A percentile compares a stretch with the other conserved stretches of the same genome.
These are phyloP conservation scores for Spergularia bocconei DNA, from an alignment of 148 eudicot species.

Conservation along the genomic window DNA sequence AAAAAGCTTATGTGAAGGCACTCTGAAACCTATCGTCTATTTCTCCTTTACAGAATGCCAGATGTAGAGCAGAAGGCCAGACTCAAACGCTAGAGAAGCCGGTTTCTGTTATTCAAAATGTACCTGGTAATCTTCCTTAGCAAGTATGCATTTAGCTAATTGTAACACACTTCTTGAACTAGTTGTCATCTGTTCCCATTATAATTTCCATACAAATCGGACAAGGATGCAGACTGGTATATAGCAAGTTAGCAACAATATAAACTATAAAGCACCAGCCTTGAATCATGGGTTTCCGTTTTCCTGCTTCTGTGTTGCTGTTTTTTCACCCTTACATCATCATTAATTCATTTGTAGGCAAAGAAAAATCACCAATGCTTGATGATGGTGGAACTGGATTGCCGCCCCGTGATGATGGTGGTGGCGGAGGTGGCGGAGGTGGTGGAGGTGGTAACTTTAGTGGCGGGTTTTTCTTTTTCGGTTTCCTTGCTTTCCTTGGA, in stretches of 20 bases:
- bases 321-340: constrained; percentile 1
- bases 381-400: constrained; percentile 41
- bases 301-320: not conserved
- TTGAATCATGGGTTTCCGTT: not conserved
- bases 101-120: constrained; percentile 20
- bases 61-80: constrained; percentile 37
- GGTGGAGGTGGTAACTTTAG: constrained; percentile 36
- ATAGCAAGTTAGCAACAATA: not conserved
- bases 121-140: constrained; percentile 31
- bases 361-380: constrained; percentile 35
- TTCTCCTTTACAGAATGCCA: constrained; percentile 28
- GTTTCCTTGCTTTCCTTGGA: constrained; percentile 30
- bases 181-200: not conserved
- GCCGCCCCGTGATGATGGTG: constrained; percentile 39
- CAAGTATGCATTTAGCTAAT: not conserved
- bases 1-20: not conserved
- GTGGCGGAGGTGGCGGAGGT: constrained; percentile 38
- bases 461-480: constrained; percentile 32
- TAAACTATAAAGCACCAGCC: not conserved
- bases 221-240: not conserved
- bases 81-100: constrained; percentile 36
- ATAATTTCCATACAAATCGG: too few relatives aligned
- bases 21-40: not conserved
- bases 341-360: constrained; percentile 17
- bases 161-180: not conserved